phyloP scores from a whole-genome alignment of 2,329 filamentous ascomycete species.

The Colletotrichum sp. region DNA sequence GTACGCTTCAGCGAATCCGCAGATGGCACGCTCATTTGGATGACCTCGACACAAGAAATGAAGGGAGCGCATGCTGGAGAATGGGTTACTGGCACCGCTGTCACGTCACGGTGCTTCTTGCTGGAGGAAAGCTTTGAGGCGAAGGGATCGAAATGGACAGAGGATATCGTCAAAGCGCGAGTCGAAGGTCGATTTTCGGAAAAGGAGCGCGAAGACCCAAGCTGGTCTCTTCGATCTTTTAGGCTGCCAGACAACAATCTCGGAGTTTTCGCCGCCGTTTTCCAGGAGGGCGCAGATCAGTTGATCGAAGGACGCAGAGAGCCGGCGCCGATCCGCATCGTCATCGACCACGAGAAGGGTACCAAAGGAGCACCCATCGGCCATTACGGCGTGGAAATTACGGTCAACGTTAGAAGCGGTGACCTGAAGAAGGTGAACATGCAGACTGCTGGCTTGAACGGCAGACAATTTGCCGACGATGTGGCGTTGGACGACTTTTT shows the following conservation, averaged over 20 bases:
- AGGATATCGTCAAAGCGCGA: conserved; percentile 86
- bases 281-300: conserved; percentile 70
- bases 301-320: conserved; percentile 68
- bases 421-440: conserved; percentile 56
- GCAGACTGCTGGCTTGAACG: conserved; percentile 68
- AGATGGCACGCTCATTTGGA: conserved; percentile 69
- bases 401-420: conserved; percentile 64
- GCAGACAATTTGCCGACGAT: conserved; percentile 75
- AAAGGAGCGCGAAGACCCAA: conserved; percentile 78
- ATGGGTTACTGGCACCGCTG: conserved; percentile 51
- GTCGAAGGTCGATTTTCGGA: conserved; percentile 87
- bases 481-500: conserved; percentile 76
- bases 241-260: conserved; percentile 66
- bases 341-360: conserved; percentile 73
- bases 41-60: conserved; percentile 69
- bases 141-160: conserved; percentile 76
- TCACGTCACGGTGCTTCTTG: conserved; percentile 71
- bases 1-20: conserved; percentile 75
- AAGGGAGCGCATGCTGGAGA: conserved; percentile 57
- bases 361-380: conserved; percentile 70
- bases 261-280: conserved; percentile 70
- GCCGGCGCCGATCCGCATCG: conserved; percentile 72
- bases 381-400: conserved; percentile 74
- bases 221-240: conserved; percentile 79
- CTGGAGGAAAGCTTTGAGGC: conserved; percentile 79